A percentile compares a stretch with the other conserved stretches of the same genome.
phyloP scores from a whole-genome alignment of 345 rosid species.

The rapeseed (Brassica napus) region Da-Ae NC_063446.1:58869001-58869500 shows the following conservation, averaged over 20 bases:
- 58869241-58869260: too few relatives aligned
- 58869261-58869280: too few relatives aligned
- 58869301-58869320: too few relatives aligned
- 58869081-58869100: conserved; percentile 42
- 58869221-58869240: neutral
- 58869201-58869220: neutral
- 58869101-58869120: conserved; percentile 26
- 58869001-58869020: conserved; percentile 10
- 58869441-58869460: neutral
- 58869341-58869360: too few relatives aligned
- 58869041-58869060: conserved; percentile 32
- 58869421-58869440: too few relatives aligned
- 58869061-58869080: conserved; percentile 36
- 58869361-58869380: too few relatives aligned
- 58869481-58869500: neutral
- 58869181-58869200: neutral
- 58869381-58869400: too few relatives aligned
- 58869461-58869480: neutral
- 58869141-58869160: neutral
- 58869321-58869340: too few relatives aligned
- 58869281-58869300: too few relatives aligned
- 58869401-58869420: too few relatives aligned
- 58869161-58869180: neutral
- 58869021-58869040: conserved; percentile 19
- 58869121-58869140: conserved; percentile 31